A percentile compares a stretch with the other conserved stretches of the same genome.
These are phyloP conservation scores for Fusarium sororula DNA, from an alignment of 2,329 filamentous ascomycete genomes.

Conservation along the genomic window DNA sequence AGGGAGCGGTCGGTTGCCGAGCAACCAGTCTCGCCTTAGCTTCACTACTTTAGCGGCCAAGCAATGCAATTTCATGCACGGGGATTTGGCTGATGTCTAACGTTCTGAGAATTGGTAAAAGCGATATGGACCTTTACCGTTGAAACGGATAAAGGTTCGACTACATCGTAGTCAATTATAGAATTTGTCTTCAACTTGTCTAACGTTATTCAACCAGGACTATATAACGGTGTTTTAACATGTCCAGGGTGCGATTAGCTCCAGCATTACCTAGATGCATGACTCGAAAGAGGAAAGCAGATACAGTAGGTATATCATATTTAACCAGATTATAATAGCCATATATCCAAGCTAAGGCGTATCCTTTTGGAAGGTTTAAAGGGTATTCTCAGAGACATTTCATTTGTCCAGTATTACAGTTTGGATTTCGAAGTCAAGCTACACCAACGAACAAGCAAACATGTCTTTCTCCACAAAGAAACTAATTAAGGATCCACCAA, in stretches of 20 bases:
- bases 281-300: background rate
- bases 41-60: slow-evolving; percentile 1
- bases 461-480: slow-evolving; percentile 31
- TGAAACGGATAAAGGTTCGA: background rate
- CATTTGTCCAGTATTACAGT: background rate
- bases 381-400: background rate
- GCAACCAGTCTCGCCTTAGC: slow-evolving; percentile 41
- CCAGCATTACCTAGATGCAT: background rate
- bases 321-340: background rate
- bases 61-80: slow-evolving; percentile 19
- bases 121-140: background rate
- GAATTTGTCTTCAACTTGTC: background rate
- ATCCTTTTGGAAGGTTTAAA: background rate
- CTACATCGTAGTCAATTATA: background rate
- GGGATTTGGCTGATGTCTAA: background rate
- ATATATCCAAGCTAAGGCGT: background rate
- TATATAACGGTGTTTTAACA: background rate
- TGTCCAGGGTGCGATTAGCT: background rate
- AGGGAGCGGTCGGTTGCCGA: slow-evolving; percentile 43
- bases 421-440: background rate
- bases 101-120: background rate
- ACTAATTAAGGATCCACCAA: background rate
- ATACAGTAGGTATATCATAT: background rate
- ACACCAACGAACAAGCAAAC: slow-evolving; percentile 7
- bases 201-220: background rate